A percentile compares a stretch with the other conserved stretches of the same genome.
These are phyloP conservation scores for Penium margaritaceum DNA, from an alignment of 139 green algal genomes.

Conservation along the genomic window DNA sequence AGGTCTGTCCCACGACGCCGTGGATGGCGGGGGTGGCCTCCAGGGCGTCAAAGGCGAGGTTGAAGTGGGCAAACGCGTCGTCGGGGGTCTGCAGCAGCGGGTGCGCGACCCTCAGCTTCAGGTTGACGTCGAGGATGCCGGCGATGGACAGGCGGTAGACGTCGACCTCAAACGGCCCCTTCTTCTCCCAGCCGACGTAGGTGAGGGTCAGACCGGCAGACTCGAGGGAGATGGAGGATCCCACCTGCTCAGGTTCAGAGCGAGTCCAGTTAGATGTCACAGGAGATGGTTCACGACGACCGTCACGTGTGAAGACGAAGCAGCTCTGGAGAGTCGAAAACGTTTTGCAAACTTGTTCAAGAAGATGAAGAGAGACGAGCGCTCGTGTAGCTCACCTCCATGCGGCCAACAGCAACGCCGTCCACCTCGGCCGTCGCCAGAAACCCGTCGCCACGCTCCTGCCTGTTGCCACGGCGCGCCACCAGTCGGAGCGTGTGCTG, in stretches of 20 bases:
- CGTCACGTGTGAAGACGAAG: no score
- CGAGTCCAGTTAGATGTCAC: no score
- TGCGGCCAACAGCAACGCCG: constrained; percentile 3
- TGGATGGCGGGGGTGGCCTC: constrained; percentile 18
- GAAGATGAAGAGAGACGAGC: no score
- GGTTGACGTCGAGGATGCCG: constrained; percentile 11
- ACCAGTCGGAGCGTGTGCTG: constrained; percentile 4
- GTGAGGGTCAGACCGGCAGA: no score
- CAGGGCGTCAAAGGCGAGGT: constrained; percentile 5
- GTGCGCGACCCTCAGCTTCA: constrained; percentile 7
- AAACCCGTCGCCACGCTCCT: constrained; percentile 26
- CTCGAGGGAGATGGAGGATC: no score
- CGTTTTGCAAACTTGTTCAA: no score
- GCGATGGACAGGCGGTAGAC: constrained; percentile 10
- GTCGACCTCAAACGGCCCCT: constrained; percentile 8
- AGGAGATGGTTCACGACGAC: no score
- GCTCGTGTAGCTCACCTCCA: no score
- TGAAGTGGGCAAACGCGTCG: constrained; percentile 25
- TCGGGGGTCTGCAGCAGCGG: constrained; percentile 9
- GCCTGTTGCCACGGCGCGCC: constrained; percentile 6
- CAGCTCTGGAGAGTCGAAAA: no score
- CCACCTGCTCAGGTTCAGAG: no score
- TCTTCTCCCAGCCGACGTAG: constrained; percentile 12
- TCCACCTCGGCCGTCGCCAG: constrained; percentile 8
- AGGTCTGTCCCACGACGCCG: constrained; percentile 42